Evolutionary conservation across 768 basidiomycete species (phyloP), one percentile per base, ranked within the genome.

Genomic region (Lyophyllum semitale): DNA sequence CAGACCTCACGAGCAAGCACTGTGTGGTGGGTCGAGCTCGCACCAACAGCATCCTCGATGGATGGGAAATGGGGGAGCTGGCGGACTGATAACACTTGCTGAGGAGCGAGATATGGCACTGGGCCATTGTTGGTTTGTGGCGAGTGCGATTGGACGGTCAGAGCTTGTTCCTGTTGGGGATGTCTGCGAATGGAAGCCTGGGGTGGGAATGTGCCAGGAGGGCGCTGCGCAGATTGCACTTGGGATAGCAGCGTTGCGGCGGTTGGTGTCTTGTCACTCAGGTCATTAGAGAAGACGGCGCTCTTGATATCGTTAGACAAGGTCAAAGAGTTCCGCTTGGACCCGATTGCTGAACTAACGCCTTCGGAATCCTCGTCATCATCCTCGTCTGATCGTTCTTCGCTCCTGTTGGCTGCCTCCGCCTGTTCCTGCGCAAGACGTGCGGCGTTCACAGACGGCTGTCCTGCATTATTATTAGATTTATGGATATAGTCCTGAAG

Each of bases 401-500:
- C 89, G 48, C 83, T 79, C 58, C 82, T 81, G 63, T 75, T 77
- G 35, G 74, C 58, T 30, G 77, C 73, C 53, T 89, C 88, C n/a
- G 83, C 76, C 42, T 86, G 84, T 62, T 89, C 89, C 57, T 84
- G 84, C 9, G 87, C 85, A 38, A 81, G 73, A 40, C 88, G 87
- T 35, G 85, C 84, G n/a, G 88, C 86, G 59, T 88, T 89, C 59
- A 86, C 80, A 27, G 88, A 87, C 48, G 82, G 77, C 68, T 91
- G 88, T 7, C 84, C 89, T 7, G 91, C 88, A 62, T 80, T 88
- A 69, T 93, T 93, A 75, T 94, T 94, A 4, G 92, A 90, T 68
- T 91, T 92, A 63, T 91, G 89, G 60, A 93, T 90, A 71, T 93
- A 94, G 62, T 93, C 92, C 68, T 93, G 92, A 23, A 94, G 82